A percentile compares a stretch with the other conserved stretches of the same genome.
Evolutionary conservation across 495 filamentous ascomycete genomes (phyloP).

Genomic region (Podospora pseudocomata): DNA sequence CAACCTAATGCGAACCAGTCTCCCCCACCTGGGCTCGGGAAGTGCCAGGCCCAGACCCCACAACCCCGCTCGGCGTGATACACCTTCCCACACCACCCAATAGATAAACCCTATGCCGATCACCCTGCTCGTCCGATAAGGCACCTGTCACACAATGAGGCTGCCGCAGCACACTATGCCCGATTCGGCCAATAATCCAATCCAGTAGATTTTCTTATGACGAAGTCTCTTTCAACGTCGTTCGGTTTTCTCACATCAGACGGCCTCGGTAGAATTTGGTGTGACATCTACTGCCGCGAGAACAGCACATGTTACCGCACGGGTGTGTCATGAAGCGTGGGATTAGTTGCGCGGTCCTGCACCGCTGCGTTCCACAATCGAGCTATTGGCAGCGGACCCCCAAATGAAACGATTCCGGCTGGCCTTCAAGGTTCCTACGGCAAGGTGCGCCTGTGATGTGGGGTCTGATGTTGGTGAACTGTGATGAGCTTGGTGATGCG

Average conservation of each 20-base stretch:
- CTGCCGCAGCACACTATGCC: neutral
- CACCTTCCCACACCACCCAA: neutral
- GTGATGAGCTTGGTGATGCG: neutral
- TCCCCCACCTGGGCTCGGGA: neutral
- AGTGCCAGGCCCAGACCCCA: neutral
- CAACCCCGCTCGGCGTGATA: neutral
- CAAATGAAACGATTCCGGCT: neutral
- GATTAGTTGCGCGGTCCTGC: neutral
- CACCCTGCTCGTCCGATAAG: neutral
- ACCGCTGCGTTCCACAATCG: neutral
- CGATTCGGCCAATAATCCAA: neutral
- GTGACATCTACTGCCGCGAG: neutral
- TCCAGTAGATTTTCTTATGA: neutral
- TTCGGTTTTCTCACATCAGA: slow-evolving; percentile 6
- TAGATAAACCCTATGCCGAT: neutral
- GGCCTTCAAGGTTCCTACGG: neutral
- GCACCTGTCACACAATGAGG: neutral
- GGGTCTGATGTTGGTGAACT: neutral
- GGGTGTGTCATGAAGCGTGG: neutral
- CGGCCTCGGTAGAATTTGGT: neutral
- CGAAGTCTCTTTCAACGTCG: slow-evolving; percentile 20
- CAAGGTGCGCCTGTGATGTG: neutral
- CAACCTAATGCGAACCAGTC: neutral
- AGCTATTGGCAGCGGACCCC: neutral
- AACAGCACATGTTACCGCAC: neutral